These are phyloP conservation scores for Erythrophleum fordii DNA, from an alignment of 306 rosid genomes.

Conservation along the genomic window DNA sequence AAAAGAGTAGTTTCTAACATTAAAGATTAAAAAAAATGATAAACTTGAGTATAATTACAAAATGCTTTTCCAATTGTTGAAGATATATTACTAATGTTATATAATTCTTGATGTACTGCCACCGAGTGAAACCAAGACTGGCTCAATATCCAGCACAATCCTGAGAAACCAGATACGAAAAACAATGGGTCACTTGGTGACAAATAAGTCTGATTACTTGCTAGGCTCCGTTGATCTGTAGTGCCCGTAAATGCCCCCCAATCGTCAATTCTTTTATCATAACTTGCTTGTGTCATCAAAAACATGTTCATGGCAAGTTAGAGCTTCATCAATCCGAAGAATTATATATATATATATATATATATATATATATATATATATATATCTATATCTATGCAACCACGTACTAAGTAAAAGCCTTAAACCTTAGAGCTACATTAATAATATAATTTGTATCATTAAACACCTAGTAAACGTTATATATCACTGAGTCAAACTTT, in stretches of 20 bases:
- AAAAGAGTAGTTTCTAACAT: no score
- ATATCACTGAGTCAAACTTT: no score
- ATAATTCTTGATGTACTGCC: neutral
- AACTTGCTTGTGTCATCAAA: neutral
- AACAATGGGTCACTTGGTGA: slow-evolving; percentile 6
- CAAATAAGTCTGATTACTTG: slow-evolving; percentile 15
- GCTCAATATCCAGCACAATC: neutral
- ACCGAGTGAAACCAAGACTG: neutral
- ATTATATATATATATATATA: neutral
- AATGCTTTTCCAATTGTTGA: no score
- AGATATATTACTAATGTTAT: neutral
- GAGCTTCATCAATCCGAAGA: slow-evolving; percentile 5
- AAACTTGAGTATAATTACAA: neutral
- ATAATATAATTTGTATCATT: no score
- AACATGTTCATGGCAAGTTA: neutral
- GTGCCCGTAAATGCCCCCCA: neutral
- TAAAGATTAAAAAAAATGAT: no score
- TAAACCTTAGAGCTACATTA: no score
- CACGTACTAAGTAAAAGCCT: no score
- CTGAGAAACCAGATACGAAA: neutral
- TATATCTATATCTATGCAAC: no score
- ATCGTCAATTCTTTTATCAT: neutral
- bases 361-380: no score
- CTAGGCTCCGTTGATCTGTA: slow-evolving; percentile 1
- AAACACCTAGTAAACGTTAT: no score